A percentile compares a stretch with the other conserved stretches of the same genome.
These are phyloP conservation scores for Rutstroemia sp. DNA, from an alignment of 2,329 filamentous ascomycete genomes.

Conservation along the genomic window DNA sequence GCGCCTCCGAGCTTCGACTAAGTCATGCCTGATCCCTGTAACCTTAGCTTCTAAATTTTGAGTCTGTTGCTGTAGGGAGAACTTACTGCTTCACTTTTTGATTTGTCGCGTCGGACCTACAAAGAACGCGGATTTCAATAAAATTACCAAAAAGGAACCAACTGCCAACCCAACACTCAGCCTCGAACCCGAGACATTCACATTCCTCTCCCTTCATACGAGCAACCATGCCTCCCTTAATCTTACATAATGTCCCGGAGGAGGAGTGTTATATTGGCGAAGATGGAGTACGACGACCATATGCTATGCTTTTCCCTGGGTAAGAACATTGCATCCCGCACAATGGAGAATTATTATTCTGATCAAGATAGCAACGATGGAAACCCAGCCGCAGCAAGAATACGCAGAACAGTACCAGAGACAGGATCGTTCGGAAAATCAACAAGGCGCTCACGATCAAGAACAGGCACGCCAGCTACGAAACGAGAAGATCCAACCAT, in stretches of 20 bases:
- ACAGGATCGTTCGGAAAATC: constrained; percentile 61
- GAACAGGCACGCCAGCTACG: constrained; percentile 46
- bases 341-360: constrained; percentile 9
- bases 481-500: constrained; percentile 53
- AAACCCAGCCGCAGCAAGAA: constrained; percentile 39
- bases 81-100: background rate
- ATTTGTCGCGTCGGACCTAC: constrained; percentile 8
- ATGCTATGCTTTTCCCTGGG: constrained; percentile 60
- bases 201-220: constrained; percentile 4
- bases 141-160: background rate
- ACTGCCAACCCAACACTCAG: background rate
- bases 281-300: constrained; percentile 57
- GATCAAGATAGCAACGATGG: constrained; percentile 42
- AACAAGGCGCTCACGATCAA: constrained; percentile 54
- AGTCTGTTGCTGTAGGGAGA: background rate
- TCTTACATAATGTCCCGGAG: constrained; percentile 61
- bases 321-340: constrained; percentile 31
- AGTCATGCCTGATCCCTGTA: constrained; percentile 1
- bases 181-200: background rate
- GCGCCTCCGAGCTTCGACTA: background rate
- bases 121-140: background rate
- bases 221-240: constrained; percentile 51
- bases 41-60: constrained; percentile 3
- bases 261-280: constrained; percentile 60
- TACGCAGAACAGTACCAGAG: constrained; percentile 48